Evolutionary conservation across 2,329 filamentous ascomycete species (phyloP).

Genomic region (Aspergillus brunneoviolaceus): DNA sequence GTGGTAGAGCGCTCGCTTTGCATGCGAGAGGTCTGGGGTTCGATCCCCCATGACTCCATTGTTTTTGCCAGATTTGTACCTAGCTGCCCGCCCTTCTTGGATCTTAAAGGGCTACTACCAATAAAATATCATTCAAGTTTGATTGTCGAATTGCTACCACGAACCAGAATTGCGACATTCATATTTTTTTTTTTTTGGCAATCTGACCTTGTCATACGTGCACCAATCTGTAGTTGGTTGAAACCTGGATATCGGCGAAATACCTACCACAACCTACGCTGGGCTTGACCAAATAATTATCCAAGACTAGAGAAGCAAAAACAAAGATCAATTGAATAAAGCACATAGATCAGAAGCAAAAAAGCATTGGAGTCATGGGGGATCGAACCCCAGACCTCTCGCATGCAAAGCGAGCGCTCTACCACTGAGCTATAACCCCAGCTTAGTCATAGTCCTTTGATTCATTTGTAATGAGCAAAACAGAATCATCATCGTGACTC

Average conservation of each 20-base stretch:
- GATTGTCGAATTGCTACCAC: too few species aligned
- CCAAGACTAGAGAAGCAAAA: too few species aligned
- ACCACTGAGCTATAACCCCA: background rate
- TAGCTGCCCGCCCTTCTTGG: background rate
- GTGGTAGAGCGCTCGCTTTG: background rate
- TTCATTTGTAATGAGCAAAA: accelerated
- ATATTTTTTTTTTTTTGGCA: too few species aligned
- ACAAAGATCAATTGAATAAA: too few species aligned
- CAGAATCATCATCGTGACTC: too few species aligned
- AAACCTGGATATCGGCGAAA: too few species aligned
- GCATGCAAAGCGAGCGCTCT: background rate
- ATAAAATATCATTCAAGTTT: too few species aligned
- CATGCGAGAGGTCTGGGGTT: background rate
- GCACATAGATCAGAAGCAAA: background rate
- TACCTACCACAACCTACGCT: too few species aligned
- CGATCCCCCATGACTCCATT: background rate
- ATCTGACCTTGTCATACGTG: too few species aligned
- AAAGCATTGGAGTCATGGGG: background rate
- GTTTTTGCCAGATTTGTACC: background rate
- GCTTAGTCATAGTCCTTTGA: background rate
- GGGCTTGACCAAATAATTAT: too few species aligned
- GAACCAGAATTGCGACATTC: too few species aligned
- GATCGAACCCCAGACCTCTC: background rate
- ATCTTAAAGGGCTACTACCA: background rate
- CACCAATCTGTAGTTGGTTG: too few species aligned